Evolutionary conservation across 139 green algal genomes (phyloP).

Genomic region (Tetratostichococcus sp.): DNA sequence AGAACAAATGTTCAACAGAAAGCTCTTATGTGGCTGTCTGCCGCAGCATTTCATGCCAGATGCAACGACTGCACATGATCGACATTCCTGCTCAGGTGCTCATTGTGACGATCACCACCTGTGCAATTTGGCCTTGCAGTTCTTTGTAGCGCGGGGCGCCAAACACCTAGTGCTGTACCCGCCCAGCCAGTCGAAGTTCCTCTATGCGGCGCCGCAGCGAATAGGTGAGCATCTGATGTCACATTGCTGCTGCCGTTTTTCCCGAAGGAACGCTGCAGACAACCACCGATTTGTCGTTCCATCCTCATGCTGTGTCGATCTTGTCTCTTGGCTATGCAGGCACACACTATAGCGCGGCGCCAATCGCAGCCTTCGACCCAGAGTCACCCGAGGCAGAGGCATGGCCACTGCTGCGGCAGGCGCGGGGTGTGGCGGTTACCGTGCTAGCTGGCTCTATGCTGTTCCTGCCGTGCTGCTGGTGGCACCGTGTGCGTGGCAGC

Average conservation of each 20-base stretch:
- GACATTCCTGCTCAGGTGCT: too few species aligned
- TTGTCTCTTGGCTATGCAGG: not conserved
- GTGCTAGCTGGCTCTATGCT: conserved; percentile 8
- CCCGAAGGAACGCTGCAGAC: too few species aligned
- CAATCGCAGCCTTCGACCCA: not conserved
- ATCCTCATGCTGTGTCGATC: not conserved
- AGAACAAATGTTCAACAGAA: too few species aligned
- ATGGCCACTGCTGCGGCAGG: not conserved
- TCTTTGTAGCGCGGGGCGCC: not conserved
- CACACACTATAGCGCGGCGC: conserved; percentile 10
- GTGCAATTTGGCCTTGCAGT: not conserved
- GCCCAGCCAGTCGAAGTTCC: not conserved
- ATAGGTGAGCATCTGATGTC: not conserved
- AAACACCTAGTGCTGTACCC: not conserved
- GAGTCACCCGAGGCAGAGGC: not conserved
- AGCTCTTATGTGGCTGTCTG: too few species aligned
- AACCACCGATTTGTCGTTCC: not conserved
- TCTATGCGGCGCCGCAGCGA: not conserved
- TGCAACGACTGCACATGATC: too few species aligned
- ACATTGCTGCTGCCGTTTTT: too few species aligned
- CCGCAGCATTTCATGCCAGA: not conserved
- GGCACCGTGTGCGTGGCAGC: conserved; percentile 8
- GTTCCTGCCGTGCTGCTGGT: conserved; percentile 20
- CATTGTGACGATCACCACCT: too few species aligned
- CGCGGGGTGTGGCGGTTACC: not conserved